A percentile compares a stretch with the other conserved stretches of the same genome.
Conservation (phyloP, 192 early-diverging fungal species). For the Coemansia nantahalensis region DNA sequence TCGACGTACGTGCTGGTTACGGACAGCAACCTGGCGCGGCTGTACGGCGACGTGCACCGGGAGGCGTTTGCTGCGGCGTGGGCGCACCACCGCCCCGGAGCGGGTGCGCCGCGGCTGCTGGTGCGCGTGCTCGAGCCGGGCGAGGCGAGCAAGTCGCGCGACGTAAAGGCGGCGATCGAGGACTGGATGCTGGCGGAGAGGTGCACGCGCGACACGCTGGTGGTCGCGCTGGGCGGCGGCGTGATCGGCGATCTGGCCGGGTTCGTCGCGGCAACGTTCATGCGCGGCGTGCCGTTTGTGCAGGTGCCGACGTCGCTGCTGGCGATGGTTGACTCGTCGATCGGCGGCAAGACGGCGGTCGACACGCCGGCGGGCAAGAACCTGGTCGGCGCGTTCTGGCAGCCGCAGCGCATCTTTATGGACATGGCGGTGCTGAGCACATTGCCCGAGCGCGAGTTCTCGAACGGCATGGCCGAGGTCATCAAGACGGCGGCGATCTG, state of each 20-base stretch:
- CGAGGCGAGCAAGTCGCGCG: conserved; percentile 85
- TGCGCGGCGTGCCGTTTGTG: conserved; percentile 92
- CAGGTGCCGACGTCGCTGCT: conserved; percentile 95
- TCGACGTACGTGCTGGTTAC: conserved; percentile 89
- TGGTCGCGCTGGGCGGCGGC: conserved; percentile 94
- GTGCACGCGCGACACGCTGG: conserved; percentile 90
- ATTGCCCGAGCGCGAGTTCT: conserved; percentile 87
- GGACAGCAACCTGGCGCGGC: conserved; percentile 76
- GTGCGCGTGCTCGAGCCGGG: conserved; percentile 81
- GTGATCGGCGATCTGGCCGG: conserved; percentile 96
- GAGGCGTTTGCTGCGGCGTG: conserved; percentile 54
- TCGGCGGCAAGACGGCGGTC: conserved; percentile 97
- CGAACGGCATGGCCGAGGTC: conserved; percentile 97
- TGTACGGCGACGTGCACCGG: conserved; percentile 67
- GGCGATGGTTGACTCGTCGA: conserved; percentile 97
- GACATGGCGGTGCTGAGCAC: conserved; percentile 83
- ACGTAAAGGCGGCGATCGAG: conserved; percentile 82
- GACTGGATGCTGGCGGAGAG: conserved; percentile 83
- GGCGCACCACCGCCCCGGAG: conserved; percentile 8
- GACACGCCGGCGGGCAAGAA: conserved; percentile 96
- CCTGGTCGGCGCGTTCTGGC: conserved; percentile 94
- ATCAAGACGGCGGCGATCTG: conserved; percentile 98
- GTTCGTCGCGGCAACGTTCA: conserved; percentile 97
- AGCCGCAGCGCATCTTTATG: conserved; percentile 91
- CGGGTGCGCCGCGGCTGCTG: conserved; percentile 59